Base-by-base conservation (phyloP, 139 green algal genomes). In the Micromonas commoda region DNA sequence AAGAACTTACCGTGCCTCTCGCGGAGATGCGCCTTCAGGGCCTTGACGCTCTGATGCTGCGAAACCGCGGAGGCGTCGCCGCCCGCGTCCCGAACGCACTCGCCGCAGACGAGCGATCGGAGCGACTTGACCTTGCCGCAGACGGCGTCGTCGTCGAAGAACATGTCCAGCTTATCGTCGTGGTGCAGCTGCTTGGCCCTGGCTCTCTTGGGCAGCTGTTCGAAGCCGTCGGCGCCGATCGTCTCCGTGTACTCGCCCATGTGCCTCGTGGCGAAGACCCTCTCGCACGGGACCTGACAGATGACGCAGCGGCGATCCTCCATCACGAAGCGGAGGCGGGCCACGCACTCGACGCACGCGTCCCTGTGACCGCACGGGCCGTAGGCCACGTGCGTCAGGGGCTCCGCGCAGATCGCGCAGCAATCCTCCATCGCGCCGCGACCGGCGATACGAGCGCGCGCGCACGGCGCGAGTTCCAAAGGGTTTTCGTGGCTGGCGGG, bases 361-460 rank as follows among this genome's bases (percentile, higher is more conserved):
- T 98, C 94, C 38, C 89, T 91, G 85, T 98, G 94, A 13, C 89
- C 89, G 77, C 94, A 98, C 3, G 75, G 75, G 0, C 88, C 90
- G 76, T 93, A 91, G 0, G 85, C 93, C 0, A 88, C 88, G 72
- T 84, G 97, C 28, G 92, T 78, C 23, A 98, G 80, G 0, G 87
- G 83, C 72, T 97, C 94, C 0, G 93, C 90, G 39, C 94, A 98
- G 0, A 98, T 87, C 1, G 89, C 73, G 81, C 93, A 97, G 4
- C 82, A 79, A 29, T 93, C 84, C 28, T 91, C 86, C 82, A 79
- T 81, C 32, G 24, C 29, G n/a, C 51, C n/a, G n/a, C n/a, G n/a
- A n/a, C n/a, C n/a, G n/a, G n/a, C n/a, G n/a, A n/a, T n/a, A n/a
- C n/a, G n/a, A n/a, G n/a, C n/a, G n/a, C n/a, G n/a, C n/a, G n/a